Conservation (phyloP, 2,329 filamentous ascomycete genomes). For the Penicillium aurantiogriseum region DNA sequence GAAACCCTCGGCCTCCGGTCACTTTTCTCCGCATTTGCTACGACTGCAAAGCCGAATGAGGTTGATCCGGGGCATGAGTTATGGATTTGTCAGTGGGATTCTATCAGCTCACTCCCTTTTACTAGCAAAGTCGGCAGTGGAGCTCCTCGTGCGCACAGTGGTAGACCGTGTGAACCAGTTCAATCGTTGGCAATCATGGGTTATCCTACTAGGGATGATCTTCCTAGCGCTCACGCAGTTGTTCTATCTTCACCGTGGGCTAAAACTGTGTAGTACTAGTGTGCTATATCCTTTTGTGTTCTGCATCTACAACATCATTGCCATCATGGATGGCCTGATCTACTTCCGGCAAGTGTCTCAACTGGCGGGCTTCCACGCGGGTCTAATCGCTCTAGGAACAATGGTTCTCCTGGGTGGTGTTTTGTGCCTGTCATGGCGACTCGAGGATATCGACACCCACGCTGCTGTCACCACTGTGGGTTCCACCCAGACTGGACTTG, state of each 20-base stretch:
- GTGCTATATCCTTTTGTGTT: conserved; percentile 96
- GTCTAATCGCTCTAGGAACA: conserved; percentile 76
- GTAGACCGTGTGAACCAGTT: conserved; percentile 90
- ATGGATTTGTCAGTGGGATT: conserved; percentile 87
- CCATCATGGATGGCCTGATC: conserved; percentile 93
- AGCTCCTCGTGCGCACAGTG: conserved; percentile 83
- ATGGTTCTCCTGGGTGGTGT: conserved; percentile 83
- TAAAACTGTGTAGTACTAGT: conserved; percentile 93
- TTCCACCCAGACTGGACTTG: conserved; percentile 63
- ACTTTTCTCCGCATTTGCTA: conserved; percentile 38
- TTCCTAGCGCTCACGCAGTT: conserved; percentile 82
- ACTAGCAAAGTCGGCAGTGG: conserved; percentile 93
- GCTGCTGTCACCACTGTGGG: conserved; percentile 47
- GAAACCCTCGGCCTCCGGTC: conserved; percentile 46
- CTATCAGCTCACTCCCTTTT: conserved; percentile 90
- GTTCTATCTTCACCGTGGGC: conserved; percentile 89
- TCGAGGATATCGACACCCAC: conserved; percentile 62
- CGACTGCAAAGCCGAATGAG: conserved; percentile 62
- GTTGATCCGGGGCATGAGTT: conserved; percentile 77
- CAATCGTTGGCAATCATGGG: conserved; percentile 91
- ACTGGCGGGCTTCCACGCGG: conserved; percentile 70
- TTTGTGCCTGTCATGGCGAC: conserved; percentile 86
- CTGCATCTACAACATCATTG: conserved; percentile 98
- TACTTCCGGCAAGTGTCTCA: conserved; percentile 89
- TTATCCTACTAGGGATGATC: conserved; percentile 78